phyloP scores from a whole-genome alignment of 2,329 filamentous ascomycete species.

The Balansia obtecta region DNA sequence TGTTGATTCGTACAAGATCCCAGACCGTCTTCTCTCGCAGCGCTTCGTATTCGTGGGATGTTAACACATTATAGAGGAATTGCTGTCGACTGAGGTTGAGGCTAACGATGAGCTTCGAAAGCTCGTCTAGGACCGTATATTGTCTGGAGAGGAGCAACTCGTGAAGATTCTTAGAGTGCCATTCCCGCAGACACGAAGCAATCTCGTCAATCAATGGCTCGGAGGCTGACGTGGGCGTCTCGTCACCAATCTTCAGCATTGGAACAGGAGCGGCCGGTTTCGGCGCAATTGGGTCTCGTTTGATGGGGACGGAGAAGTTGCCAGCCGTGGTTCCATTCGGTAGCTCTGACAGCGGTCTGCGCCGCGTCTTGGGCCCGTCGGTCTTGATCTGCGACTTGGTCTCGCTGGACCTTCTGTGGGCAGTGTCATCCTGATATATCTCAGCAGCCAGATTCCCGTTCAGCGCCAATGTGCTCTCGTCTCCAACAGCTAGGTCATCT shows the following conservation, averaged over 20 bases:
- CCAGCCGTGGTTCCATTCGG: conserved; percentile 27
- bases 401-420: conserved; percentile 26
- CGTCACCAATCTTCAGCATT: conserved; percentile 95
- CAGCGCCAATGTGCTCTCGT: conserved; percentile 18
- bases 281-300: conserved; percentile 52
- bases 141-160: conserved; percentile 74
- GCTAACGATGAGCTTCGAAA: conserved; percentile 69
- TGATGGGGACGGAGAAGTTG: conserved; percentile 33
- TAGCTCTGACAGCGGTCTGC: conserved; percentile 22
- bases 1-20: conserved; percentile 90
- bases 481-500: conserved; percentile 17
- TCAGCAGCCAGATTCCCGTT: conserved; percentile 27
- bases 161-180: conserved; percentile 95
- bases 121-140: conserved; percentile 68
- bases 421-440: conserved; percentile 42
- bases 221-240: conserved; percentile 77
- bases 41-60: conserved; percentile 65
- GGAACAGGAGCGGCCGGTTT: conserved; percentile 88
- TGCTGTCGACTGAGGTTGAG: conserved; percentile 79
- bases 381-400: conserved; percentile 22
- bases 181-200: conserved; percentile 89
- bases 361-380: conserved; percentile 13
- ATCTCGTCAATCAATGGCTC: conserved; percentile 97
- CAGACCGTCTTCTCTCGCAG: conserved; percentile 86
- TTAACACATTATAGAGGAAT: conserved; percentile 88